Conservation (phyloP, 371 early-diverging fungal genomes). For the Haplosporangium sp. region DNA sequence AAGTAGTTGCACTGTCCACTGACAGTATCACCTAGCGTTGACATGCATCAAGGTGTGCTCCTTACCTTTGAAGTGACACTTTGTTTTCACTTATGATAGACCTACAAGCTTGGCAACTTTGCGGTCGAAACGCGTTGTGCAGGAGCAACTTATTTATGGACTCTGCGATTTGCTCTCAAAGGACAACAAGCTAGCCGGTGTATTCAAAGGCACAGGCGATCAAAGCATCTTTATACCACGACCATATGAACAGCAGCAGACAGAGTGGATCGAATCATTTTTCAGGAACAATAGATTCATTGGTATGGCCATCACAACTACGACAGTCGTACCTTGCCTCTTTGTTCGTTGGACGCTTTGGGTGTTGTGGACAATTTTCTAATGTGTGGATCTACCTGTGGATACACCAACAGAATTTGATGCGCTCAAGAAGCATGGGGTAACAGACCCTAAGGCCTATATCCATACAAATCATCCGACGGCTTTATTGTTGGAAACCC, state of each 20-base stretch:
- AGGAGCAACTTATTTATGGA: constrained; percentile 44
- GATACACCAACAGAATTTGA: constrained; percentile 17
- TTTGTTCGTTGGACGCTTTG: not conserved
- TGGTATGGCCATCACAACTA: constrained; percentile 8
- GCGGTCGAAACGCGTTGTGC: constrained; percentile 23
- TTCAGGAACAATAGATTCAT: constrained; percentile 52
- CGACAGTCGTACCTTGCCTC: not conserved
- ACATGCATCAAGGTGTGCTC: not conserved
- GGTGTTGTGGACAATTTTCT: too few relatives aligned
- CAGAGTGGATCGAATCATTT: constrained; percentile 47
- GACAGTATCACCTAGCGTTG: not conserved
- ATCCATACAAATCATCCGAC: constrained; percentile 34
- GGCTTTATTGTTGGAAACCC: constrained; percentile 32
- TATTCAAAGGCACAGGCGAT: constrained; percentile 32
- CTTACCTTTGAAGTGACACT: not conserved
- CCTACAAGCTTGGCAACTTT: constrained; percentile 27
- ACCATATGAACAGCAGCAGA: constrained; percentile 43
- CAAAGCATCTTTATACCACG: constrained; percentile 43
- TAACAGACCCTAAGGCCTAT: constrained; percentile 39
- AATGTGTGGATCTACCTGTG: too few relatives aligned
- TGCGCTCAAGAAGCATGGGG: constrained; percentile 30
- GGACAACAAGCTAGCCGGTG: constrained; percentile 26
- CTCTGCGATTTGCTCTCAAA: constrained; percentile 39
- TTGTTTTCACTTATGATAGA: not conserved
- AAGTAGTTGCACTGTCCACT: not conserved